Evolutionary conservation across 2,329 filamentous ascomycete genomes (phyloP).

Genomic region (Stemphylium lycopersici): DNA sequence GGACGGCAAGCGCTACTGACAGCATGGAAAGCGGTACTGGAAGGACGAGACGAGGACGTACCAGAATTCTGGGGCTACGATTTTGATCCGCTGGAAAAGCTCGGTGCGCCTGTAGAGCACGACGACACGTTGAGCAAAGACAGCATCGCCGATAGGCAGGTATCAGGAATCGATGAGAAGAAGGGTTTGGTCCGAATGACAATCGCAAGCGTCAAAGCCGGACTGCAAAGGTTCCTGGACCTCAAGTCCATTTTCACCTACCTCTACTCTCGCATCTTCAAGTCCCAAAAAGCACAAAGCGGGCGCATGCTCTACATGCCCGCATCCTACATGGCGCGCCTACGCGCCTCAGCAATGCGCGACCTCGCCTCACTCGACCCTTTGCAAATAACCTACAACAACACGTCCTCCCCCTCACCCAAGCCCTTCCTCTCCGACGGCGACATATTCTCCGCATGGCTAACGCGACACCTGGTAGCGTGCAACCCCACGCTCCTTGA

Average conservation of each 20-base stretch:
- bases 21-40: constrained; percentile 32
- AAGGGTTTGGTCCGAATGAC: constrained; percentile 10
- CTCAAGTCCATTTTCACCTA: constrained; percentile 17
- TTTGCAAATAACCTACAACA: constrained; percentile 4
- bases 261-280: constrained; percentile 19
- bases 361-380: constrained; percentile 7
- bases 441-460: constrained; percentile 25
- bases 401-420: not conserved
- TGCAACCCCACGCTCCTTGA: constrained; percentile 10
- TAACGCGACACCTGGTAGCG: constrained; percentile 13
- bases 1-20: constrained; percentile 22
- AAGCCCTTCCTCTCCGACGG: constrained; percentile 31
- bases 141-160: not conserved
- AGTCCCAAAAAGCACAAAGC: constrained; percentile 4
- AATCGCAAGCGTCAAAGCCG: not conserved
- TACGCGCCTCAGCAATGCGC: not conserved
- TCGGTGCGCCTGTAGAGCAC: constrained; percentile 11
- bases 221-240: constrained; percentile 7
- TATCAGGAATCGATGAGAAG: not conserved
- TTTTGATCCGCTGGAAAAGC: constrained; percentile 23
- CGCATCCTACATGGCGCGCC: constrained; percentile 17
- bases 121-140: not conserved
- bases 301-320: constrained; percentile 22
- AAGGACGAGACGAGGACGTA: constrained; percentile 28
- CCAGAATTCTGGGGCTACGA: constrained; percentile 24